A percentile compares a stretch with the other conserved stretches of the same genome.
phyloP scores from a whole-genome alignment of 306 rosid genomes.

The Pyrus bretschneideri region DNA sequence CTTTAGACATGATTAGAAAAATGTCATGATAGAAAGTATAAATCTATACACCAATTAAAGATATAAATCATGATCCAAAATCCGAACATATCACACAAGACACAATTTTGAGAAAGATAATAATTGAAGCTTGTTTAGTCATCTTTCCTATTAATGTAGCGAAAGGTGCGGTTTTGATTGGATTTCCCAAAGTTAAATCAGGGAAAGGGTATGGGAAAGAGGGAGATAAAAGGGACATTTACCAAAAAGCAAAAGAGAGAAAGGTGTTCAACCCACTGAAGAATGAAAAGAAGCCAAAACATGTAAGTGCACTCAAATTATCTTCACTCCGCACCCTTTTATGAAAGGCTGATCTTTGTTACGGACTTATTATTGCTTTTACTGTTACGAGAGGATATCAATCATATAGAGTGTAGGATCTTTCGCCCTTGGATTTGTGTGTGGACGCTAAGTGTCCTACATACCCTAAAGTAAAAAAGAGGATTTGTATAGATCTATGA shows the following conservation, averaged over 20 bases:
- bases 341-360: background rate
- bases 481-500: background rate
- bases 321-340: background rate
- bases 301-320: background rate
- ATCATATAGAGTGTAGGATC: background rate
- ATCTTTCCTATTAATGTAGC: slow-evolving; percentile 13
- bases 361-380: background rate
- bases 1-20: background rate
- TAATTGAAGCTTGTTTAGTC: slow-evolving; percentile 25
- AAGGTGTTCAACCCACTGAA: slow-evolving; percentile 27
- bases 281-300: background rate
- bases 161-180: slow-evolving; percentile 43
- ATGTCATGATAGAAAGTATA: background rate
- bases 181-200: slow-evolving; percentile 35
- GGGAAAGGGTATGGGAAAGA: slow-evolving; percentile 37
- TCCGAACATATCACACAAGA: slow-evolving; percentile 11
- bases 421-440: background rate
- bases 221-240: slow-evolving; percentile 45
- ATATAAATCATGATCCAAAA: background rate
- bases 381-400: background rate
- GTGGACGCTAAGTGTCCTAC: background rate
- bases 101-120: slow-evolving; percentile 27
- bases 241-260: slow-evolving; percentile 42
- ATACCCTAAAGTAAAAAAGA: background rate
- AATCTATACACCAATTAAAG: background rate